Evolutionary conservation across 148 eudicot genomes (phyloP).

Genomic region (Camellia japonica): DNA sequence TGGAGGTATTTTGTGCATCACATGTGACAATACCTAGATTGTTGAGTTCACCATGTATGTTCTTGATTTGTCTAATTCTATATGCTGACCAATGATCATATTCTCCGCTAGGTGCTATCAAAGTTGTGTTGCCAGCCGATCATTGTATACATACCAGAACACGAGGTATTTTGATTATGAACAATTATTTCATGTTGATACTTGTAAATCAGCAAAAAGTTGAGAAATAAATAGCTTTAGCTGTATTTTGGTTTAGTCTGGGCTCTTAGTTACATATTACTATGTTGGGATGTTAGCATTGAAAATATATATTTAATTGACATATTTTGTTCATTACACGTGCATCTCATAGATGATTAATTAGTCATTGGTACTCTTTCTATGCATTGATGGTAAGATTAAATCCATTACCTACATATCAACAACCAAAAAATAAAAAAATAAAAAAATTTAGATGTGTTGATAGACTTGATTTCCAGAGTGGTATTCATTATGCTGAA

Average conservation of each 20-base stretch:
- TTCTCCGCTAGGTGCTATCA: constrained; percentile 61
- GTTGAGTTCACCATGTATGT: neutral
- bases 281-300: neutral
- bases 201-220: neutral
- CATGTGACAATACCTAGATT: neutral
- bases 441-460: neutral
- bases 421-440: no score
- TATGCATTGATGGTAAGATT: neutral
- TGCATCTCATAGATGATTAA: neutral
- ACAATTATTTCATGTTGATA: neutral
- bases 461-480: no score
- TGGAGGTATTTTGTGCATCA: neutral
- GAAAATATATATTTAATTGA: neutral
- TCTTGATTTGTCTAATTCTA: neutral
- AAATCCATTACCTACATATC: neutral
- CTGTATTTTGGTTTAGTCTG: neutral
- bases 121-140: constrained; percentile 83
- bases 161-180: constrained; percentile 49
- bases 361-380: neutral
- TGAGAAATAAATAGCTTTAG: neutral
- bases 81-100: constrained; percentile 15
- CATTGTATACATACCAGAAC: constrained; percentile 79
- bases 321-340: neutral
- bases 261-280: neutral
- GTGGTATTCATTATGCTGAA: no score